Percentiles rank a stretch among this genome's conserved stretches.
Conservation (phyloP, 805 yeast species). For the Lachancea meyersii region DNA sequence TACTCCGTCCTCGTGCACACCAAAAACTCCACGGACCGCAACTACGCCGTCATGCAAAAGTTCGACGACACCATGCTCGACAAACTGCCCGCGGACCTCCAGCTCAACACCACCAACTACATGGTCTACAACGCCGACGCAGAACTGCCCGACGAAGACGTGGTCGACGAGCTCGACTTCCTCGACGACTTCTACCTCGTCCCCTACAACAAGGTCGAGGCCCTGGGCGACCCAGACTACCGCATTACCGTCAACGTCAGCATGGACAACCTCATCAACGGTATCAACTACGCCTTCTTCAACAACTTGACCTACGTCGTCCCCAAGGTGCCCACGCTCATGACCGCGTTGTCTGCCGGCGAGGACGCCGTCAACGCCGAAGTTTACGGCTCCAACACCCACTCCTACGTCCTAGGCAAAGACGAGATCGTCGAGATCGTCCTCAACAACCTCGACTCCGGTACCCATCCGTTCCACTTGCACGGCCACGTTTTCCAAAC, state of each 20-base stretch:
- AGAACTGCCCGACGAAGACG: slow-evolving; percentile 33
- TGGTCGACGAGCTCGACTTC: slow-evolving; percentile 45
- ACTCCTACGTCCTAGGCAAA: slow-evolving; percentile 58
- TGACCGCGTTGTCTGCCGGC: slow-evolving; percentile 72
- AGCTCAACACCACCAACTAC: slow-evolving; percentile 68
- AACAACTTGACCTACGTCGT: slow-evolving; percentile 71
- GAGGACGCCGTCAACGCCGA: slow-evolving; percentile 44
- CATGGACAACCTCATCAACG: slow-evolving; percentile 82
- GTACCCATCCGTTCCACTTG: slow-evolving; percentile 95
- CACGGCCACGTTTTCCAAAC: slow-evolving; percentile 88
- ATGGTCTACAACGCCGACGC: slow-evolving; percentile 51
- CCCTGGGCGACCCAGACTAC: slow-evolving; percentile 62
- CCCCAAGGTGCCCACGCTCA: slow-evolving; percentile 82
- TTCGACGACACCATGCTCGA: slow-evolving; percentile 85
- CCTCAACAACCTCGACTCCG: slow-evolving; percentile 80
- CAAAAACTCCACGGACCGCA: slow-evolving; percentile 52
- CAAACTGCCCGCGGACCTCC: slow-evolving; percentile 54
- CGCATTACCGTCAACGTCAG: slow-evolving; percentile 62
- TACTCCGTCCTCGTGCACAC: slow-evolving; percentile 75
- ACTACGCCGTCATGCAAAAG: slow-evolving; percentile 77
- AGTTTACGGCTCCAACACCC: slow-evolving; percentile 74
- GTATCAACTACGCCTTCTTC: slow-evolving; percentile 94
- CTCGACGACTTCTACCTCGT: slow-evolving; percentile 74
- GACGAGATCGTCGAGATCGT: slow-evolving; percentile 67
- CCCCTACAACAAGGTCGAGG: slow-evolving; percentile 53